Conservation (phyloP, 108 stramenopile genomes). For the Pseudonitzschia pungens region DNA sequence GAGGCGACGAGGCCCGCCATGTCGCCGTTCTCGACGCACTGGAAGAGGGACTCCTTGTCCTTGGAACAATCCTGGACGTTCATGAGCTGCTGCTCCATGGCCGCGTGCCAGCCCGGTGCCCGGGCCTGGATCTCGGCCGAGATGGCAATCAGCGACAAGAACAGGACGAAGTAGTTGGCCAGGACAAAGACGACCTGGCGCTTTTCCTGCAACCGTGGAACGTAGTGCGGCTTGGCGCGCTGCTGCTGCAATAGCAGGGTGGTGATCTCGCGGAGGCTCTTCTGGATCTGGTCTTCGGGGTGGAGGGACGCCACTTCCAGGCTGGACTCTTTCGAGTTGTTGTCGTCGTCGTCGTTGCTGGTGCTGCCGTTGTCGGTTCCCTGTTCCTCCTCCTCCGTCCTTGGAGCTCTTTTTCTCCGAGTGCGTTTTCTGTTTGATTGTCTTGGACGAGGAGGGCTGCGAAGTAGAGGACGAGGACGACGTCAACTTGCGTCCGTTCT, state of each 20-base stretch:
- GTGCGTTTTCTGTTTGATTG: not conserved
- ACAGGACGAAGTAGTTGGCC: slow-evolving; percentile 80
- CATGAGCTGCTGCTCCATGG: slow-evolving; percentile 66
- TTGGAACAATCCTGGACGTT: slow-evolving; percentile 81
- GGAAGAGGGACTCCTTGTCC: slow-evolving; percentile 72
- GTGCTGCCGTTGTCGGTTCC: not conserved
- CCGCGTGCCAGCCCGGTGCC: slow-evolving; percentile 66
- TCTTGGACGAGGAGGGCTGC: not conserved
- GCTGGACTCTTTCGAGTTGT: slow-evolving; percentile 23
- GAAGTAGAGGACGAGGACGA: no score
- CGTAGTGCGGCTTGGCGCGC: slow-evolving; percentile 9
- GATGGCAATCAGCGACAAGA: slow-evolving; percentile 77
- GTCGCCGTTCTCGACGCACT: slow-evolving; percentile 78
- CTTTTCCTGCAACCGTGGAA: slow-evolving; percentile 50
- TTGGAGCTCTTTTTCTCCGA: slow-evolving; percentile 5
- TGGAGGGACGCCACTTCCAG: slow-evolving; percentile 38
- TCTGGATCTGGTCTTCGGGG: slow-evolving; percentile 48
- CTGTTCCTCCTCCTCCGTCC: not conserved
- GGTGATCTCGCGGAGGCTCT: slow-evolving; percentile 49
- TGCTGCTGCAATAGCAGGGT: slow-evolving; percentile 37
- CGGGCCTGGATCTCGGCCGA: slow-evolving; percentile 84
- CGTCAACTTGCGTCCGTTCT: not conserved
- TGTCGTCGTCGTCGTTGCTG: slow-evolving; percentile 19
- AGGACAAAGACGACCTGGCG: slow-evolving; percentile 76
- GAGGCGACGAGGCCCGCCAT: slow-evolving; percentile 80